Percentiles rank a stretch among this genome's conserved stretches.
These are phyloP conservation scores for Syzygium malaccense DNA, from an alignment of 441 rosid genomes.

Conservation along the genomic window DNA sequence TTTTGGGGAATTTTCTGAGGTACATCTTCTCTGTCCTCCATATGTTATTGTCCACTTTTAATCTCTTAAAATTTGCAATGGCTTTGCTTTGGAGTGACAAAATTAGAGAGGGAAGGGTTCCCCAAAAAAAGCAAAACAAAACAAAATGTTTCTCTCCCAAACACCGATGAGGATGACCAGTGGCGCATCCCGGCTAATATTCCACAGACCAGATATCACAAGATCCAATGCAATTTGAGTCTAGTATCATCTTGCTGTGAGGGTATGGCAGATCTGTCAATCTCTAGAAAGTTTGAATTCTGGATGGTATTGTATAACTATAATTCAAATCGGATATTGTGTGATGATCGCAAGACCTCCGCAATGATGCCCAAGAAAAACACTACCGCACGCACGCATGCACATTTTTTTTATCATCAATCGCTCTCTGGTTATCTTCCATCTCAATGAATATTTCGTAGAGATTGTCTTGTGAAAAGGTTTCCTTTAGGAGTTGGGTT, in stretches of 20 bases:
- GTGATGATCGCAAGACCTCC: neutral
- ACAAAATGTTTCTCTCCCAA: neutral
- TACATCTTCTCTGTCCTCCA: neutral
- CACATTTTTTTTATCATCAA: neutral
- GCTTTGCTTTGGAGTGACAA: neutral
- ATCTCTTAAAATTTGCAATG: neutral
- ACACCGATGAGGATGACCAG: neutral
- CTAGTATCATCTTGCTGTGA: neutral
- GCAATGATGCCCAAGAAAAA: neutral
- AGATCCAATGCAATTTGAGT: neutral
- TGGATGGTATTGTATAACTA: neutral
- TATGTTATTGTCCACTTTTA: neutral
- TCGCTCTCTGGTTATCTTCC: neutral
- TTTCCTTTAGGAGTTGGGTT: neutral
- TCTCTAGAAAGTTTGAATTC: rapidly evolving
- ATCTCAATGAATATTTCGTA: no score
- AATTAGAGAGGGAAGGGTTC: neutral
- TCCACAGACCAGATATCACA: neutral
- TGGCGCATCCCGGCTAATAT: neutral
- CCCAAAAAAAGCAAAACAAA: neutral
- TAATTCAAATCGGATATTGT: neutral
- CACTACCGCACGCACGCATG: neutral
- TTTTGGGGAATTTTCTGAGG: neutral
- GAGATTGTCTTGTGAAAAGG: neutral
- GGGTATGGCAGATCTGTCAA: rapidly evolving